These are phyloP conservation scores for Penicillium cosmopolitanum DNA, from an alignment of 495 filamentous ascomycete species.

Conservation along the genomic window DNA sequence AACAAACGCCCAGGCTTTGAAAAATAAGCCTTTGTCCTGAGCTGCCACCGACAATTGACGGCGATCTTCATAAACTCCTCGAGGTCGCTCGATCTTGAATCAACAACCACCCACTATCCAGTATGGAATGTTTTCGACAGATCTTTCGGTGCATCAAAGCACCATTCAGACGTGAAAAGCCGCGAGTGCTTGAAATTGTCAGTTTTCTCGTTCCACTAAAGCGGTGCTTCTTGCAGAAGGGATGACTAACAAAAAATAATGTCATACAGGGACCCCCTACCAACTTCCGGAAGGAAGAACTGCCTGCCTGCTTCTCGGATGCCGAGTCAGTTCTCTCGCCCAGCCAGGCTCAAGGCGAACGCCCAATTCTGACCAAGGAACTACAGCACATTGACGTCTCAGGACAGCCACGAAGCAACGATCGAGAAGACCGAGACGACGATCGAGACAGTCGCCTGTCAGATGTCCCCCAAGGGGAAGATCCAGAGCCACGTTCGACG, in stretches of 20 bases:
- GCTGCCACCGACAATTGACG: conserved; percentile 1
- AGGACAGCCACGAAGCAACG: conserved; percentile 36
- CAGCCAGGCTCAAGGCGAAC: conserved; percentile 20
- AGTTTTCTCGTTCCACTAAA: conserved; percentile 15
- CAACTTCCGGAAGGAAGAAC: conserved; percentile 51
- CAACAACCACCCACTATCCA: conserved; percentile 1
- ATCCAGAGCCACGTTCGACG: conserved; percentile 38
- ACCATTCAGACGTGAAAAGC: conserved; percentile 37
- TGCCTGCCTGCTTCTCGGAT: conserved; percentile 45
- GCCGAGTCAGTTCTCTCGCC: conserved; percentile 46
- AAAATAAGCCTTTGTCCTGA: conserved; percentile 1
- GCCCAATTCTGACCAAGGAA: conserved; percentile 36
- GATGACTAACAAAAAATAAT: conserved; percentile 8
- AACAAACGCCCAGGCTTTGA: not conserved
- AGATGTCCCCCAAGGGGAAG: conserved; percentile 36
- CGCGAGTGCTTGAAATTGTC: conserved; percentile 43
- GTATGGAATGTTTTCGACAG: conserved; percentile 49
- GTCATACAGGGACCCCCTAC: conserved; percentile 44
- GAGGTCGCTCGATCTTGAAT: conserved; percentile 1
- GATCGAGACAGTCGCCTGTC: conserved; percentile 30
- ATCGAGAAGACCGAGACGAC: conserved; percentile 36
- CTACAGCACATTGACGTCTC: conserved; percentile 45
- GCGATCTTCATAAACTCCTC: conserved; percentile 18
- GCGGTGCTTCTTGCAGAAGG: not conserved
- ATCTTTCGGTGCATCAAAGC: conserved; percentile 42